These are phyloP conservation scores for Pythium vanterpoolii DNA, from an alignment of 352 stramenopile genomes.

Conservation along the genomic window DNA sequence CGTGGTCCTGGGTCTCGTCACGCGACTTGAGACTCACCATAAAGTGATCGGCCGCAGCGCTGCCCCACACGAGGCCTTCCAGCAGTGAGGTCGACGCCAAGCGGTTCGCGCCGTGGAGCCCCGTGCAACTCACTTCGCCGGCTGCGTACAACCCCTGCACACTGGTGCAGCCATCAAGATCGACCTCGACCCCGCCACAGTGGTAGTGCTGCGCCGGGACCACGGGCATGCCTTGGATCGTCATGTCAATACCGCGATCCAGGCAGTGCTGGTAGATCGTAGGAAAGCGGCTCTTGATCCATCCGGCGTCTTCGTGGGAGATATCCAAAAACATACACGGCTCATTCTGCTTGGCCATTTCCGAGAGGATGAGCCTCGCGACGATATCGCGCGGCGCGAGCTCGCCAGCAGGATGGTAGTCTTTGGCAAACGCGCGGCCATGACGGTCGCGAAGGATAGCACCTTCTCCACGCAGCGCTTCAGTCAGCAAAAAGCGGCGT, in stretches of 20 bases:
- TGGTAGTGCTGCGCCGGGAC: conserved; percentile 94
- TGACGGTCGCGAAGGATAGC: conserved; percentile 85
- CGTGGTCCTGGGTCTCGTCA: too few species aligned
- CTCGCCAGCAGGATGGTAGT: conserved; percentile 91
- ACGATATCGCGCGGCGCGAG: conserved; percentile 94
- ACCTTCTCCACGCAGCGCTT: conserved; percentile 91
- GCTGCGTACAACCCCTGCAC: conserved; percentile 88
- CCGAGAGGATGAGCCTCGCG: conserved; percentile 87
- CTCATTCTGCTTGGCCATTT: conserved; percentile 83
- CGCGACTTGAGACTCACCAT: conserved; percentile 4
- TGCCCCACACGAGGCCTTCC: conserved; percentile 93
- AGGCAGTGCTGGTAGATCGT: conserved; percentile 85
- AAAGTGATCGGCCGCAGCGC: conserved; percentile 82
- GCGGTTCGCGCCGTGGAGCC: conserved; percentile 93
- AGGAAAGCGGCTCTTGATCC: conserved; percentile 84
- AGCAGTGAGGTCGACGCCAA: conserved; percentile 92
- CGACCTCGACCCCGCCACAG: conserved; percentile 90
- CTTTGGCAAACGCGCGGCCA: conserved; percentile 82
- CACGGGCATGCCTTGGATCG: conserved; percentile 84
- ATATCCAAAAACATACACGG: conserved; percentile 93
- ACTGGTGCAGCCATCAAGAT: conserved; percentile 81
- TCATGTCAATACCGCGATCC: conserved; percentile 89
- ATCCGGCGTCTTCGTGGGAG: conserved; percentile 83
- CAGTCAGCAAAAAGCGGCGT: conserved; percentile 90
- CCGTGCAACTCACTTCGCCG: conserved; percentile 92